Evolutionary conservation across 768 basidiomycete species (phyloP), one percentile per base, ranked within the genome.

Genomic region (Termitomyces sp.): DNA sequence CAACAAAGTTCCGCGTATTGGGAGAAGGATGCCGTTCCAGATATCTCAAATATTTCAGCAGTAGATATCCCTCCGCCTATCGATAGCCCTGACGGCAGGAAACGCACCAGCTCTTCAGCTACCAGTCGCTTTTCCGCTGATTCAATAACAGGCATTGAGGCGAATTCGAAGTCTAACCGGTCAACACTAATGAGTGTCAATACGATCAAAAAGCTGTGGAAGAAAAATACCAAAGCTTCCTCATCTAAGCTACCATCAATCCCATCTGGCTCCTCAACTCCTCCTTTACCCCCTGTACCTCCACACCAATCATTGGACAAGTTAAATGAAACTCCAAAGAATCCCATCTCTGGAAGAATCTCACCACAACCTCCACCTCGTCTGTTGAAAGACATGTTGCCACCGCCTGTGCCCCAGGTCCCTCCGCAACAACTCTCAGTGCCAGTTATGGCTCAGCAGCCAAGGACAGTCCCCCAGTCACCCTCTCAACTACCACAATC

Each of bases 61-160:
- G 56, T 53, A 56, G 57, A 56, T 42, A 63, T 29, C 6, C 42
- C 51, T 38, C 57, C 41, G 23, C 44, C 50, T 21, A 38, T 53
- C 8, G 32, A 48, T 17, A 45, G 23, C 10, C 42, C 41, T 59
- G 34, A 69, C 66, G 40, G 62, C 62, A 46, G 66, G 63, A 49
- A 64, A 53, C 52, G 67, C 62, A 64, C 59, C 46, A 51, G 37
- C 32, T 61, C 59, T 19, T 49, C 60, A 19, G 68, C 76, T 23
- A 78, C 79, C 5, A 89, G 87, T 65, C 82, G 91, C 45, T 93
- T 94, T 71, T 92, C 91, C 1, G 74, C 82, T 21, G 91, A 92
- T 66, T 92, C 91, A 0, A 68, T 80, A 4, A 76, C 76, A n/a
- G 73, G 68, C 35, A 70, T 66, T 16, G 73, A 75, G 54, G 66